Base-by-base conservation (phyloP, 805 yeast genomes). In the Jamesozyma spencerorum region DNA sequence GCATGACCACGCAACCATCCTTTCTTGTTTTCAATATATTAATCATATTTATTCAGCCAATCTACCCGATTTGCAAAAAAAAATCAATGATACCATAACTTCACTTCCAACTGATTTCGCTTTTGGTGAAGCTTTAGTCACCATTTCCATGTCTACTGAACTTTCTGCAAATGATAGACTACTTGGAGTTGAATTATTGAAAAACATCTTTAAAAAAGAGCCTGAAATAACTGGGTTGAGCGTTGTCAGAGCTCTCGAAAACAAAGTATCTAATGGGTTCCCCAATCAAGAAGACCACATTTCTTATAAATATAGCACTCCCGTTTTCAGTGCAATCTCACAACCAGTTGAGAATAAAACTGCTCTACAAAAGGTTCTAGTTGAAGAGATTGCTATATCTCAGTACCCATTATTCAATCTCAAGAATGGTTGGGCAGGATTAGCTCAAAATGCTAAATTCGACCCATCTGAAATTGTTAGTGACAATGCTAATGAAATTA, bases 341-440 rank as follows among this genome's bases (percentile, higher is more conserved):
- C 60, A 57, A 29, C 45, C 51, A 13, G 42, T 52, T 2, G 50
- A 48, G 3, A 53, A 64, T 22, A 48, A 47, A 7, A 48, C 47
- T 1, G 40, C 59, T 10, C 42, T 65, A 36, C 53, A 56, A 3
- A 42, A 55, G 6, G 61, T 66, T 18, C 46, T 79, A 13, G 45
- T 69, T 15, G 60, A 66, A 8, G 44, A 68, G 14, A 52, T 78
- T 14, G 55, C 75, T 18, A 46, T 71, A 5, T 49, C 71, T 14
- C 82, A 79, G 50, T 69, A 67, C 43, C 37, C 50, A 2, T 39
- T 49, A 2, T 55, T 74, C n/a, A 47, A 60, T 34, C 42, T 58
- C 46, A 63, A 67, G 55, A 63, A 72, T 44, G 79, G 81, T 1
- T 90, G 97, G 97, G 81, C 86, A 27, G 83, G 83, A 0, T 60